Evolutionary conservation across 768 basidiomycete genomes (phyloP), one percentile per base, ranked within the genome.

Genomic region (Chalciporus chontae): DNA sequence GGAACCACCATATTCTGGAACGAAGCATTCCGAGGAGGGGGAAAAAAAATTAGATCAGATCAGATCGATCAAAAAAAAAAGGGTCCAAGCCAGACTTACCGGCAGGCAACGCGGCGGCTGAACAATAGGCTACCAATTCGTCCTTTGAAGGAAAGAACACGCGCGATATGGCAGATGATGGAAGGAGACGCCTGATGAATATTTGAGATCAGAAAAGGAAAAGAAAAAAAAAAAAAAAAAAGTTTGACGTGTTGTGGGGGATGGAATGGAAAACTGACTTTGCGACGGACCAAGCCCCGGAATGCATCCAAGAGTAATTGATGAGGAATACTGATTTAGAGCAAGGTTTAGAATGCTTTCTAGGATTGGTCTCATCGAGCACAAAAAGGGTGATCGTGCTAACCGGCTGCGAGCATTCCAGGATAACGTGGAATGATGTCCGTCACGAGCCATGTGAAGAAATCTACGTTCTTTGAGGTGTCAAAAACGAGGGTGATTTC

Each of bases 251-350:
- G 7, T 48, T 36, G 34, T 32, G 34, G 34, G 34, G 14, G 34
- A n/a, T 24, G 31, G n/a, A 56, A 50, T 31, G 41, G 47, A 47
- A 43, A 45, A 51, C 38, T 44, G 43, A 47, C 86, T 80, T 87
- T 48, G 79, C 73, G 48, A 88, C 53, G 41, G 63, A 77, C 86
- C 85, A 90, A 40, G 84, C 65, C 21, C 83, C 79, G 1, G 80
- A 76, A 67, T 90, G 83, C 17, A 80, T 65, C 86, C 86, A 89
- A 1, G 84, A 83, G 59, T 83, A 84, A 66, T 89, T 88, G 29
- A 87, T 70, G 55, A 89, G 68, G 58, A 89, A 83, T 7, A 82
- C 87, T 85, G 58, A 18, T 40, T 26, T 40, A 37, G 40, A 32
- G n/a, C 8, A 24, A 29, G 37, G 43, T 50, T 38, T 40, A 32